phyloP scores from a whole-genome alignment of 2,329 filamentous ascomycete species.

The Helotiales sp. region DNA sequence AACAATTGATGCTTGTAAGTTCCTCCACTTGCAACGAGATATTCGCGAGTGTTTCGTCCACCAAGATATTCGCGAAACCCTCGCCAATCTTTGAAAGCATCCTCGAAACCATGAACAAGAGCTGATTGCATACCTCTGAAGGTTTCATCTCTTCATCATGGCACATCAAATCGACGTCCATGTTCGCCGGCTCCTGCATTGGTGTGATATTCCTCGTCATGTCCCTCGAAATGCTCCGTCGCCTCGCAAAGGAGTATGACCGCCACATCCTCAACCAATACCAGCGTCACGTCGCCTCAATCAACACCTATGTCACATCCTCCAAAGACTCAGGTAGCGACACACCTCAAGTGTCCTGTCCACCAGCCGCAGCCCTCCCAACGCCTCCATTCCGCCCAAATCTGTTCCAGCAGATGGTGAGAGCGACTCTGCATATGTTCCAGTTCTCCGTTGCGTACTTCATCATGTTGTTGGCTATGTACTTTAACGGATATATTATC shows the following conservation, averaged over 20 bases:
- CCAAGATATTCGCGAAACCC: too few relatives aligned
- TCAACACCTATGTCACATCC: background rate
- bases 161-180: slow-evolving; percentile 71
- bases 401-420: slow-evolving; percentile 66
- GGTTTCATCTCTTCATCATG: slow-evolving; percentile 70
- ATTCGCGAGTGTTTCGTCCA: too few relatives aligned
- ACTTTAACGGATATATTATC: slow-evolving; percentile 75
- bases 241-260: slow-evolving; percentile 74
- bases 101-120: background rate
- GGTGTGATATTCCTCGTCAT: slow-evolving; percentile 78
- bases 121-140: background rate
- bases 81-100: too few relatives aligned
- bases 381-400: slow-evolving; percentile 56
- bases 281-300: slow-evolving; percentile 42
- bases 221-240: slow-evolving; percentile 72
- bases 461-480: slow-evolving; percentile 71
- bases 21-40: too few relatives aligned
- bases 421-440: slow-evolving; percentile 69
- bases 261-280: slow-evolving; percentile 63
- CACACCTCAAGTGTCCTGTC: background rate
- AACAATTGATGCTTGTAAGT: slow-evolving; percentile 65
- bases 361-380: background rate
- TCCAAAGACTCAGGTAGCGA: background rate
- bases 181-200: slow-evolving; percentile 82
- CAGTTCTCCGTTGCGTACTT: slow-evolving; percentile 81